Evolutionary conservation across 2,329 filamentous ascomycete species (phyloP), one percentile per base, ranked within the genome.

Genomic region (Lasiodiplodia gonubiensis): DNA sequence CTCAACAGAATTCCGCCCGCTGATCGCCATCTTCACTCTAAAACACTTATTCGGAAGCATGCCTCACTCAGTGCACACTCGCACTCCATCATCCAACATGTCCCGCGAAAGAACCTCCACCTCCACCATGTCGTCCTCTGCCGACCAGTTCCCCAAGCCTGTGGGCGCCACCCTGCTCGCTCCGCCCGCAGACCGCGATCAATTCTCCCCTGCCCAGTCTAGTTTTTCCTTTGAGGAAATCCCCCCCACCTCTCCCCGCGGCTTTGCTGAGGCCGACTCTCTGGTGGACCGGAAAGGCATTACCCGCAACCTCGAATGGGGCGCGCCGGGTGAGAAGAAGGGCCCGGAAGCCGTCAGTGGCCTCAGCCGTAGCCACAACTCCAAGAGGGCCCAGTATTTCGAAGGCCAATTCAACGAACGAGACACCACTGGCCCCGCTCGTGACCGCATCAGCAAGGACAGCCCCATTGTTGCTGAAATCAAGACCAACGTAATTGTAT

Each of bases 401-500:
- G 77, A 78, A 55, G 77, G 78, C 64, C 75, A 75, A 23, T 79
- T 79, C 66, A 72, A 75, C 42, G 78, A 78, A 74, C 78, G 76
- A 68, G 76, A 77, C 33, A 70, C 71, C 33, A 71, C 70, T 0
- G 77, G 76, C 30, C 76, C 74, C 51, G 76, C 76, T 39, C 78
- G 80, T 64, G 82, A 83, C 49, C 75, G 80, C 55, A 77, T 82
- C 57, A 74, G 71, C 63, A 79, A 80, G 66, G 80, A 83, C 70
- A 80, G 81, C 11, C 83, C 83, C 51, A 79, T 85, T 60, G 74
- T 84, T 64, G 82, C 80, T 27, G 77, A 84, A 70, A 70, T 85
- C 67, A 78, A 79, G 68, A 85, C 83, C 39, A 85, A 85, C 72
- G 82, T 84, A 53, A 84, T 84, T 70, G 82, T 84, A 79, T 35